Evolutionary conservation across 2,329 filamentous ascomycete genomes (phyloP).

Genomic region (Pestalotiopsis sp.): DNA sequence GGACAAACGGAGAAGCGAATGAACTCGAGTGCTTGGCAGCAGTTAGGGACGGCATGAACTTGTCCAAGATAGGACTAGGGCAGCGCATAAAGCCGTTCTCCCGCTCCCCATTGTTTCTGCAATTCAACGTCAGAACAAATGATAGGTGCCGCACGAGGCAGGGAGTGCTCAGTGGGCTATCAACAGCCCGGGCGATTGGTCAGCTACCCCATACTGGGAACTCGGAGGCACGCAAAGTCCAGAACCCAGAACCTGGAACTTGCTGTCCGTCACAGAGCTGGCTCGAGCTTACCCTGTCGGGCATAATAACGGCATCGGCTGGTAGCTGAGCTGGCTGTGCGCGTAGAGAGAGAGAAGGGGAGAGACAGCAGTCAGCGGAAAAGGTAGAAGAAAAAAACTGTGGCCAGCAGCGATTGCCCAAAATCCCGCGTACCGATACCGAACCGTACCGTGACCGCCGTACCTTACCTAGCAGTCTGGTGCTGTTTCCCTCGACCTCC

Average conservation of each 20-base stretch:
- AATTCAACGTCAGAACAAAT: neutral
- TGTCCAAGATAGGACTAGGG: neutral
- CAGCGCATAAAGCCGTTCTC: neutral
- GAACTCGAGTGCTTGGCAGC: neutral
- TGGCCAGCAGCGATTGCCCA: conserved; percentile 5
- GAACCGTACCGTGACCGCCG: no score
- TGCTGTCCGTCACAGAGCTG: conserved; percentile 3
- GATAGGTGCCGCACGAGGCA: neutral
- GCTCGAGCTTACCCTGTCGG: conserved; percentile 12
- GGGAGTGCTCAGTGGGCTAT: neutral
- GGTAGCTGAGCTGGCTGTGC: neutral
- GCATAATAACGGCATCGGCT: conserved; percentile 10
- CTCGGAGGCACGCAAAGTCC: neutral
- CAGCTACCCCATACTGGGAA: neutral
- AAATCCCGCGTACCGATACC: neutral
- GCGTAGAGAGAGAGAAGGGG: neutral
- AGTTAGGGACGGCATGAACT: neutral
- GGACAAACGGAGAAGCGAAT: neutral
- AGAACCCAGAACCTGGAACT: neutral
- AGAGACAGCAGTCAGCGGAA: neutral
- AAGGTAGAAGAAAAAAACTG: neutral
- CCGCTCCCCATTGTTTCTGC: conserved; percentile 5
- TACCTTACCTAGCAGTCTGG: neutral
- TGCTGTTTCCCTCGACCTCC: neutral
- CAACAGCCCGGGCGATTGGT: neutral